A percentile compares a stretch with the other conserved stretches of the same genome.
Evolutionary conservation across 805 yeast species (phyloP).

Genomic region (Cyberlindnera japonica): DNA sequence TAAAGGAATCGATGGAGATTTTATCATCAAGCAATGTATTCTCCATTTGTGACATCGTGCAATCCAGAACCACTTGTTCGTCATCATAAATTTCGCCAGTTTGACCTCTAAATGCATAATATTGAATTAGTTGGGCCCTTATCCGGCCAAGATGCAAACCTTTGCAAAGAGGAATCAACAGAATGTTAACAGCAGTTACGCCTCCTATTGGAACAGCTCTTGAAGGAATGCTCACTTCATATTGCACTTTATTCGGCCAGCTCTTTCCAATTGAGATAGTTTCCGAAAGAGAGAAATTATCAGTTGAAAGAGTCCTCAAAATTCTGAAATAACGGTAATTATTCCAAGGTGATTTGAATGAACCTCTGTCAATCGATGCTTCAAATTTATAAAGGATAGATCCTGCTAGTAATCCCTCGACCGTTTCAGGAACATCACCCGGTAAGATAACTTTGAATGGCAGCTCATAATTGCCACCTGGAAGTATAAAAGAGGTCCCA

Average conservation of each 20-base stretch:
- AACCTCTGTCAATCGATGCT: slow-evolving; percentile 67
- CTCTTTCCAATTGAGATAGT: slow-evolving; percentile 88
- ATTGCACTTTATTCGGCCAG: slow-evolving; percentile 87
- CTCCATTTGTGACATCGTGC: slow-evolving; percentile 41
- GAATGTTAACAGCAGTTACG: slow-evolving; percentile 59
- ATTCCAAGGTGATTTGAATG: slow-evolving; percentile 46
- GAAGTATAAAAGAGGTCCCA: slow-evolving; percentile 38
- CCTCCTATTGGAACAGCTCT: slow-evolving; percentile 88
- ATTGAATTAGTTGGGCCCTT: slow-evolving; percentile 63
- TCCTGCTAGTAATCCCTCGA: slow-evolving; percentile 84
- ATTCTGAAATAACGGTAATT: slow-evolving; percentile 63
- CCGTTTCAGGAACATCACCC: slow-evolving; percentile 74
- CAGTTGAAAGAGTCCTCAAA: slow-evolving; percentile 77
- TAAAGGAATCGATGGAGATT: slow-evolving; percentile 59
- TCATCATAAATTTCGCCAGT: slow-evolving; percentile 53
- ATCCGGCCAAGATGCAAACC: slow-evolving; percentile 70
- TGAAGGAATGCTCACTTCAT: slow-evolving; percentile 78
- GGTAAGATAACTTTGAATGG: slow-evolving; percentile 84
- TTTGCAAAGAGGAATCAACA: slow-evolving; percentile 73
- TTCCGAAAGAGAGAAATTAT: slow-evolving; percentile 67
- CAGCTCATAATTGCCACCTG: slow-evolving; percentile 76
- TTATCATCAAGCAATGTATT: slow-evolving; percentile 42
- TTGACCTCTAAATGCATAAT: slow-evolving; percentile 53
- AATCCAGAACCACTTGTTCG: slow-evolving; percentile 58
- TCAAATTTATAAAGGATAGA: slow-evolving; percentile 68